Base-by-base conservation (phyloP, 495 filamentous ascomycete genomes). In the Astrothelium macrocarpum region DNA sequence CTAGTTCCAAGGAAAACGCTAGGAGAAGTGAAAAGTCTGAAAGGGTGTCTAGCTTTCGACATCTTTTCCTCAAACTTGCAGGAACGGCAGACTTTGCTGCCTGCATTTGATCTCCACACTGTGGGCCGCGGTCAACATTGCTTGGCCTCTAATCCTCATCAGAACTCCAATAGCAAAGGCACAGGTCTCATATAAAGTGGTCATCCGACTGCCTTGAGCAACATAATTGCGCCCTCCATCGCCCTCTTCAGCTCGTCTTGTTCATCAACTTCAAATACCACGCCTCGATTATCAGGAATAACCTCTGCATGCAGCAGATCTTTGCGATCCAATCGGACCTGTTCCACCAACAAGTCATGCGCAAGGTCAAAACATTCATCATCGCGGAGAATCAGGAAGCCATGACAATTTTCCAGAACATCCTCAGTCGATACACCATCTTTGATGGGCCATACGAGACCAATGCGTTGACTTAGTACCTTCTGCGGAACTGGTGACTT, bases 361-460 rank as follows among this genome's bases (percentile, higher is more conserved):
- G 49, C 49, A 56, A 56, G 49, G 29, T 56, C 49, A 56, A 56
- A 56, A 29, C 20, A 20, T 4, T 56, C 49, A 29, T 56, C 25
- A 29, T 56, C n/a, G 49, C 49, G 20, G 29, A 56, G 49, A 56
- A 56, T 5, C 7, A 56, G 16, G 49, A 56, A 29, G 49, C 49
- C 49, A 7, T 56, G 49, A 29, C 49, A 56, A 16, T 5, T 56
- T 56, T 56, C 4, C 49, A 56, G 49, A 56, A 56, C 20, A 29
- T 26, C 49, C 29, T 56, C 49, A 56, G 49, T 29, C 25, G 49
- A 26, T 25, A 56, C 10, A 5, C 25, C 49, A 25, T 16, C 49
- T 9, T 29, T 2, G 16, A 56, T 29, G 1, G 49, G 49, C 49
- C 49, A 56, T 16, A 29, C 49, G 20, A 56, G 49, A 56, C 49